A percentile compares a stretch with the other conserved stretches of the same genome.
These are phyloP conservation scores for Capsicum rhomboideum DNA, from an alignment of 257 asterid species.

Conservation along the genomic window DNA sequence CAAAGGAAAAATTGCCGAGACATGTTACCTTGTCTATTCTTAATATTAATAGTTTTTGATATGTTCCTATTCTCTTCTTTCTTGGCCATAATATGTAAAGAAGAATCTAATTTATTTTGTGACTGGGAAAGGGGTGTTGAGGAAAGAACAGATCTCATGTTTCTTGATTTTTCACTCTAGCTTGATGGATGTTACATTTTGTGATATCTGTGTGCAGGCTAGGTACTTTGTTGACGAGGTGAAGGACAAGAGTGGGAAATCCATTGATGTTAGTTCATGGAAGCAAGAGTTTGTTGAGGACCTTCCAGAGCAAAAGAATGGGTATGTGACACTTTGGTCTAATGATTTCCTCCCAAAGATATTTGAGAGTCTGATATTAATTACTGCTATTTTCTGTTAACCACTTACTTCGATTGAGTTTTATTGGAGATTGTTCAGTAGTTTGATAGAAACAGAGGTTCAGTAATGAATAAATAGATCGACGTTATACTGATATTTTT, in stretches of 20 bases:
- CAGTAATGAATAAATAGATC: too few species aligned
- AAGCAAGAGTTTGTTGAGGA: constrained; percentile 49
- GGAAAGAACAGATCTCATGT: not conserved
- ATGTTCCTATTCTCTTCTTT: not conserved
- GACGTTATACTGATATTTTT: too few species aligned
- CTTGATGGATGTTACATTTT: not conserved
- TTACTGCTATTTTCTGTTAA: not conserved
- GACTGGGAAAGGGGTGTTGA: not conserved
- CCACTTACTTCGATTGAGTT: not conserved
- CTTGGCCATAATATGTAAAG: not conserved
- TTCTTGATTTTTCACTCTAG: not conserved
- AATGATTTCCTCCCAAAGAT: not conserved
- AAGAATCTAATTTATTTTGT: not conserved
- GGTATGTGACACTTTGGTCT: constrained; percentile 26
- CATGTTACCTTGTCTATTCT: not conserved
- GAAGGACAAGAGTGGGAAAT: constrained; percentile 74
- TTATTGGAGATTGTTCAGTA: not conserved
- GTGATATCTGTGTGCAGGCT: constrained; percentile 38
- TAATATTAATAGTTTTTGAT: not conserved
- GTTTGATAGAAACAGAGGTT: not conserved
- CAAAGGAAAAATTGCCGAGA: not conserved
- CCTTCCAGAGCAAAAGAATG: constrained; percentile 77
- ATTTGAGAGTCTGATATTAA: not conserved
- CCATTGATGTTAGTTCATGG: constrained; percentile 70
- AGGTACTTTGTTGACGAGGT: constrained; percentile 79